Conservation (phyloP, 805 yeast genomes). For the Teunomyces kruisii region DNA sequence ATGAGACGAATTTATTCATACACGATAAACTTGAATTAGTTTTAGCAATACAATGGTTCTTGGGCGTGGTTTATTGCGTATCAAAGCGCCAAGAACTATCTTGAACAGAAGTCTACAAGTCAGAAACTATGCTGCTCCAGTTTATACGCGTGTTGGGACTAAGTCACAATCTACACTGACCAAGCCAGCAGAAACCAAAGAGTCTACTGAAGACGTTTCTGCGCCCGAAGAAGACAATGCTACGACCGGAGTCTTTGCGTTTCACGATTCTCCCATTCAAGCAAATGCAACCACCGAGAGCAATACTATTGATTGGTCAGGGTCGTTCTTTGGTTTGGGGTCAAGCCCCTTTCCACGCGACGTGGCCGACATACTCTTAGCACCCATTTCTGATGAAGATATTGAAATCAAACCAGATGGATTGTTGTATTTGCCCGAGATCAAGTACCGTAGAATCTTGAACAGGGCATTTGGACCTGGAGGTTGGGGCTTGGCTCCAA, state of each 20-base stretch:
- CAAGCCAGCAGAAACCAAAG: neutral
- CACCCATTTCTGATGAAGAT: constrained; percentile 65
- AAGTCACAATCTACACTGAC: constrained; percentile 1
- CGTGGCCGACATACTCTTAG: constrained; percentile 58
- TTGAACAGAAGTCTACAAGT: neutral
- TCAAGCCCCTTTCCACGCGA: constrained; percentile 67
- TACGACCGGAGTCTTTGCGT: constrained; percentile 6
- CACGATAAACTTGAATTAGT: neutral
- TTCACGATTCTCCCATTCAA: constrained; percentile 24
- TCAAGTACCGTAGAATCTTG: constrained; percentile 86
- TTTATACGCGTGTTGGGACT: constrained; percentile 8
- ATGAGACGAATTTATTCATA: neutral
- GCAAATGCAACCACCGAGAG: constrained; percentile 7
- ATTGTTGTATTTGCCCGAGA: constrained; percentile 86
- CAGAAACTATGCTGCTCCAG: constrained; percentile 9
- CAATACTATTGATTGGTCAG: constrained; percentile 68
- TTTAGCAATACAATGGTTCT: neutral
- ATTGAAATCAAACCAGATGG: constrained; percentile 97
- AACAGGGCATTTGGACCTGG: constrained; percentile 97
- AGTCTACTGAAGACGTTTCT: neutral
- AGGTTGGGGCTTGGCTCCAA: constrained; percentile 96
- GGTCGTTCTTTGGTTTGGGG: constrained; percentile 85
- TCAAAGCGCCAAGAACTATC: neutral
- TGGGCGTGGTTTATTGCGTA: neutral
- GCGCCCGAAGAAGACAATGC: neutral